Base-by-base conservation (phyloP, 495 filamentous ascomycete genomes). In the Penicillium coprophilum region DNA sequence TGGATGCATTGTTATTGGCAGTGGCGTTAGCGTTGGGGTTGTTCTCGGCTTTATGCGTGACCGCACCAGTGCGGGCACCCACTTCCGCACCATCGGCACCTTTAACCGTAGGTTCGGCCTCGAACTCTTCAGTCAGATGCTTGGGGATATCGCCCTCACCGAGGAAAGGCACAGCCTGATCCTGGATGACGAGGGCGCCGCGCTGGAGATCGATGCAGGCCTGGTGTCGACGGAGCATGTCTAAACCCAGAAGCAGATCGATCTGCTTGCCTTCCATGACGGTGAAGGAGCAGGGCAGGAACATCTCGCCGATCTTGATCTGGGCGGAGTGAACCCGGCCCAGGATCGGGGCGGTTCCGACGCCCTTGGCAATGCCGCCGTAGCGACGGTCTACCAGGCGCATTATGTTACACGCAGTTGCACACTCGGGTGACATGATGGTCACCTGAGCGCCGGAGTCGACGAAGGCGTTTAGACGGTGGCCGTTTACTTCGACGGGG, bases 181-280 rank as follows among this genome's bases (percentile, higher is more conserved):
- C 90, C 64, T 94, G 90, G 64, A 99, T 95, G 30, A 93, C 76
- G 17, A 99, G 81, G 30, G 84, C 86, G 56, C 88, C 87, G 64
- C 84, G 86, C 57, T 80, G 77, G 9, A 99, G 82, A 65, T 99
- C 95, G 59, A 99, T 91, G 55, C 81, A 89, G 4, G 93, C 94
- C 71, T 96, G 93, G 69, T 96, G 90, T 30, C 95, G 82, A 71
- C 91, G 96, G 48, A 97, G 76, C 89, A 99, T 99, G 68, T 99
- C 94, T 44, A 99, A 76, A 6, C 94, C 94, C 11, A 99, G 80
- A 8, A 99, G 82, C 11, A 99, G 78, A 63, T 97, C 94, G n/a
- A 97, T 94, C 55, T 89, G 85, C 72, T 97, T 99, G 34, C 94
- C 94, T 73, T 99, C 94, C 94, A 99, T 97, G 60, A 99, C 94